Evolutionary conservation across 192 early-diverging fungal genomes (phyloP).

Genomic region (Coemansia sp.): DNA sequence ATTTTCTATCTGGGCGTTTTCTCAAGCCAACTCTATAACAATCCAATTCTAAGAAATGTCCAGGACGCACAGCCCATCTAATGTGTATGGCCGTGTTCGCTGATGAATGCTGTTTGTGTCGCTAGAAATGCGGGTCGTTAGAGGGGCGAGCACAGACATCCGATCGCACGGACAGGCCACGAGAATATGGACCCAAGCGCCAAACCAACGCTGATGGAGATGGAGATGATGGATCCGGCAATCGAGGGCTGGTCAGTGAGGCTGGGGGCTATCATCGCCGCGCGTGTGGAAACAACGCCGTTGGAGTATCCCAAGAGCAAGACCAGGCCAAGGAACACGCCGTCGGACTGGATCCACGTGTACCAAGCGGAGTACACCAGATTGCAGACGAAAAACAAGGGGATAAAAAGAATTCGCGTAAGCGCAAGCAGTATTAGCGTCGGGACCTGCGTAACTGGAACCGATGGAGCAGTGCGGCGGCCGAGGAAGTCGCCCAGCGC

Average conservation of each 20-base stretch:
- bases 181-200: conserved; percentile 64
- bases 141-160: conserved; percentile 42
- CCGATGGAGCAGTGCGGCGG: conserved; percentile 47
- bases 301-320: conserved; percentile 62
- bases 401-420: conserved; percentile 60
- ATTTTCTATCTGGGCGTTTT: not conserved
- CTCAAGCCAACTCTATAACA: not conserved
- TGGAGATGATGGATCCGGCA: conserved; percentile 66
- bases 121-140: not conserved
- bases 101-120: not conserved
- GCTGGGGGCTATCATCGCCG: conserved; percentile 61
- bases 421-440: conserved; percentile 53
- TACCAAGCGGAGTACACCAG: conserved; percentile 57
- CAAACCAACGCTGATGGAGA: conserved; percentile 64
- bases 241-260: conserved; percentile 56
- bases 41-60: not conserved
- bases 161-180: conserved; percentile 46
- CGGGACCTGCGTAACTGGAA: conserved; percentile 21
- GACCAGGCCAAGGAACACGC: conserved; percentile 50
- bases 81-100: too few relatives aligned
- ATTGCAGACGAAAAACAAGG: conserved; percentile 70
- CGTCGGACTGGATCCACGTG: conserved; percentile 56
- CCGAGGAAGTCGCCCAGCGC: conserved; percentile 76
- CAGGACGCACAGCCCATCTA: too few relatives aligned
- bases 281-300: conserved; percentile 63